A percentile compares a stretch with the other conserved stretches of the same genome.
Evolutionary conservation across 2,329 filamentous ascomycete genomes (phyloP).

Genomic region (Aspergillus thermomutatus): DNA sequence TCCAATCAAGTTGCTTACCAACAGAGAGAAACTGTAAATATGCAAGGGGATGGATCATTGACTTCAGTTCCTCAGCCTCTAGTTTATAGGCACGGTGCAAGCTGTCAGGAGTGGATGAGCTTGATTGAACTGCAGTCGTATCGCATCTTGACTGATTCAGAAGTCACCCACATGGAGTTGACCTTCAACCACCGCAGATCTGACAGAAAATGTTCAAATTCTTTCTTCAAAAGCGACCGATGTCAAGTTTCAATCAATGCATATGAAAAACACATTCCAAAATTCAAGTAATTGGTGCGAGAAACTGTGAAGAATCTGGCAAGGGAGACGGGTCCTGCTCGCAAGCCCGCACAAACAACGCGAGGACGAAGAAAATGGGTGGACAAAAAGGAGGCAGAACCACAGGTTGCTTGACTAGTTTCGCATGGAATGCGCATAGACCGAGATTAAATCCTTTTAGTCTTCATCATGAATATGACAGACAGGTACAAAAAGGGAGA

Average conservation of each 20-base stretch:
- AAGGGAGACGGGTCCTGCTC: not conserved
- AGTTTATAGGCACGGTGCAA: constrained; percentile 6
- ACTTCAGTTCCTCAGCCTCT: not conserved
- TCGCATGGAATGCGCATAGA: not conserved
- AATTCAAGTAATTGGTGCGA: not conserved
- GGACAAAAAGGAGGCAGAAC: not conserved
- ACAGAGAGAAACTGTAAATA: not conserved
- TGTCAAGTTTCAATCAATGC: not conserved
- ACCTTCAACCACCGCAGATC: not conserved
- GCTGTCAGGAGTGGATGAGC: constrained; percentile 14
- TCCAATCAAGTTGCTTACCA: not conserved
- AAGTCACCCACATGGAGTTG: no score
- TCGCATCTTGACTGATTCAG: no score
- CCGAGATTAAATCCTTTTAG: not conserved
- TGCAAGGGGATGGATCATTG: constrained; percentile 13
- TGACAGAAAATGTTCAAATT: not conserved
- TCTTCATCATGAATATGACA: not conserved
- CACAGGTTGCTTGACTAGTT: not conserved
- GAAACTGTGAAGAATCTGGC: not conserved
- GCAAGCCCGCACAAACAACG: not conserved
- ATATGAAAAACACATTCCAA: not conserved
- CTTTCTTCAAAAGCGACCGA: not conserved
- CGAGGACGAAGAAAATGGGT: not conserved
- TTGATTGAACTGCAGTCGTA: constrained; percentile 19
- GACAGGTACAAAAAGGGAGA: constrained; percentile 6